These are phyloP conservation scores for Thelonectria rubi DNA, from an alignment of 2,329 filamentous ascomycete genomes.

Conservation along the genomic window DNA sequence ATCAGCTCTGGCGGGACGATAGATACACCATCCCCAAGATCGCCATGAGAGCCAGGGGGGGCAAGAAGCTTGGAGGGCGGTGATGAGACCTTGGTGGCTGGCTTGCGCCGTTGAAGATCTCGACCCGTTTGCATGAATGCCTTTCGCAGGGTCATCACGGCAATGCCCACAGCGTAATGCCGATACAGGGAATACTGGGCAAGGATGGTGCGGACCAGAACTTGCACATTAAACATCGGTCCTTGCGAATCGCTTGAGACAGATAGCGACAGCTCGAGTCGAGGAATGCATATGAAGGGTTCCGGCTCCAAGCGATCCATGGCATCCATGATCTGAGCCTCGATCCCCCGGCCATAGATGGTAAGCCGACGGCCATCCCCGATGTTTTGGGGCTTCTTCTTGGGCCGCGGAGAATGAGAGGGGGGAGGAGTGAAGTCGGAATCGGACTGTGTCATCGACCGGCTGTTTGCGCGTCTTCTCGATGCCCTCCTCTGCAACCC, in stretches of 20 bases:
- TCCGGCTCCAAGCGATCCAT: slow-evolving; percentile 85
- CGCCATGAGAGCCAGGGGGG: slow-evolving; percentile 48
- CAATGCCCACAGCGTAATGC: slow-evolving; percentile 89
- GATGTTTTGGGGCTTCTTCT: slow-evolving; percentile 63
- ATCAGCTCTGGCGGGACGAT: slow-evolving; percentile 69
- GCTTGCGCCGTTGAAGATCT: slow-evolving; percentile 49
- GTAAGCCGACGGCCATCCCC: slow-evolving; percentile 84
- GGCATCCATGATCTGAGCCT: slow-evolving; percentile 90
- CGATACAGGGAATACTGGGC: slow-evolving; percentile 93
- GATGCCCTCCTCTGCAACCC: slow-evolving; percentile 64
- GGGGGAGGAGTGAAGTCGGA: slow-evolving; percentile 61
- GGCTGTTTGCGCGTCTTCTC: slow-evolving; percentile 78
- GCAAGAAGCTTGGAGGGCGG: slow-evolving; percentile 48
- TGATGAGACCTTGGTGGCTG: slow-evolving; percentile 40
- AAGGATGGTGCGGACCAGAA: slow-evolving; percentile 79
- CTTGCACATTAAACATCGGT: slow-evolving; percentile 86
- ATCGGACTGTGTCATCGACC: slow-evolving; percentile 74
- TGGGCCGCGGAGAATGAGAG: slow-evolving; percentile 50
- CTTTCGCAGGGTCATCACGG: slow-evolving; percentile 76
- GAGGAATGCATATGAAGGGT: slow-evolving; percentile 85
- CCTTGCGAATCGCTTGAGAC: slow-evolving; percentile 88
- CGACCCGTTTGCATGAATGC: slow-evolving; percentile 68
- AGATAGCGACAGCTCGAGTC: slow-evolving; percentile 86
- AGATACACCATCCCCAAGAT: slow-evolving; percentile 47
- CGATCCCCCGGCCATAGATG: slow-evolving; percentile 82